Evolutionary conservation across 2,329 filamentous ascomycete species (phyloP).

Genomic region (Didymella sp.): DNA sequence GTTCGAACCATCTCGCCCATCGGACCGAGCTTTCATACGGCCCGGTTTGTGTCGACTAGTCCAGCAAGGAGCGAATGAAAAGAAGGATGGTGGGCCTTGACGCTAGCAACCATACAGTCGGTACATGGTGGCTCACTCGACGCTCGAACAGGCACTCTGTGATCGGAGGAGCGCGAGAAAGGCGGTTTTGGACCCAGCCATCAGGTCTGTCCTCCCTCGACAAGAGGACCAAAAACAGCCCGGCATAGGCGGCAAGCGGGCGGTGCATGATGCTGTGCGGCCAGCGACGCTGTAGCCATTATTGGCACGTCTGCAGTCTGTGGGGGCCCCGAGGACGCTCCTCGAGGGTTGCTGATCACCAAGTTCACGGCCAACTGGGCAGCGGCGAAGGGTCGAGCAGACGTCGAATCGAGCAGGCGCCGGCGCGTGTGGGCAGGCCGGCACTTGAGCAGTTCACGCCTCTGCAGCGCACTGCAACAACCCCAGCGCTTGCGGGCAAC

Average conservation of each 20-base stretch:
- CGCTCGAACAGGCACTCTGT: not conserved
- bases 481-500: conserved; percentile 12
- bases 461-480: not conserved
- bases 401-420: conserved; percentile 13
- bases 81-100: not conserved
- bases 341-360: not conserved
- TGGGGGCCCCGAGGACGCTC: not conserved
- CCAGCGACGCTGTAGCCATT: conserved; percentile 8
- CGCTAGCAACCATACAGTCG: conserved; percentile 1
- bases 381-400: conserved; percentile 1
- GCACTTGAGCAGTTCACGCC: not conserved
- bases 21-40: conserved; percentile 15
- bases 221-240: conserved; percentile 5
- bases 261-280: conserved; percentile 5
- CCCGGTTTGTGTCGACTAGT: conserved; percentile 14
- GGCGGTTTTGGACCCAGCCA: conserved; percentile 4
- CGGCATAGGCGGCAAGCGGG: conserved; percentile 1
- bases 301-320: not conserved
- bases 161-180: conserved; percentile 5
- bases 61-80: conserved; percentile 1
- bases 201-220: conserved; percentile 13
- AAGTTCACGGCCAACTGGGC: not conserved
- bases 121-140: not conserved
- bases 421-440: conserved; percentile 2
- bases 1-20: conserved; percentile 8